A percentile compares a stretch with the other conserved stretches of the same genome.
Conservation (phyloP, 805 yeast species). For the Tetrapisispora taiwanensis region DNA sequence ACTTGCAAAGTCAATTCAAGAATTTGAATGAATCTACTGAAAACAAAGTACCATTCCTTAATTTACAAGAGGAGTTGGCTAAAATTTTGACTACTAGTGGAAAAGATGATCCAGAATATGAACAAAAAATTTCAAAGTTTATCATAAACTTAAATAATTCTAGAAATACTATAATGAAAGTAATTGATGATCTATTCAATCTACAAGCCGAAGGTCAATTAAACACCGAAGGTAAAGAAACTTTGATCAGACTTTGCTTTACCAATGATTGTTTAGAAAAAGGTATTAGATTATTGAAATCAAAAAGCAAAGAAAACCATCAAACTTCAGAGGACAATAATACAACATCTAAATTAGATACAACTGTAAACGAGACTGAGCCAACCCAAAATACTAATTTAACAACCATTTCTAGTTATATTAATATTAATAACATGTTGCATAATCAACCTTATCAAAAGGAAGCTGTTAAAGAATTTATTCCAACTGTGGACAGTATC, state of each 20-base stretch:
- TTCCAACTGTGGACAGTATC: constrained; percentile 22
- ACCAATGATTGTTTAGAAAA: constrained; percentile 64
- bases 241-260: constrained; percentile 58
- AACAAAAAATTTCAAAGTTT: constrained; percentile 24
- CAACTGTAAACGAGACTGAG: not conserved
- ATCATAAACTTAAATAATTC: constrained; percentile 31
- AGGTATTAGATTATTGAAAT: constrained; percentile 30
- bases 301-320: constrained; percentile 10
- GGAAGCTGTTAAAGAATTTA: constrained; percentile 18
- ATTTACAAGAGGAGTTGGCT: constrained; percentile 44
- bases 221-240: constrained; percentile 66
- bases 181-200: constrained; percentile 48
- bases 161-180: constrained; percentile 34
- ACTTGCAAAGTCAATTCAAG: constrained; percentile 52
- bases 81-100: constrained; percentile 33
- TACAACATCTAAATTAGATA: constrained; percentile 1
- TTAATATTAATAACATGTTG: not conserved
- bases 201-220: constrained; percentile 47
- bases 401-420: not conserved
- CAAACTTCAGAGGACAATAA: not conserved
- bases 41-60: constrained; percentile 35
- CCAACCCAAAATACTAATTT: not conserved
- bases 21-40: constrained; percentile 8
- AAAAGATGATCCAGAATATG: constrained; percentile 18
- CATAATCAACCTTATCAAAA: constrained; percentile 10